Conservation (phyloP, 2,329 filamentous ascomycete genomes). For the Calonectria fujianensis region DNA sequence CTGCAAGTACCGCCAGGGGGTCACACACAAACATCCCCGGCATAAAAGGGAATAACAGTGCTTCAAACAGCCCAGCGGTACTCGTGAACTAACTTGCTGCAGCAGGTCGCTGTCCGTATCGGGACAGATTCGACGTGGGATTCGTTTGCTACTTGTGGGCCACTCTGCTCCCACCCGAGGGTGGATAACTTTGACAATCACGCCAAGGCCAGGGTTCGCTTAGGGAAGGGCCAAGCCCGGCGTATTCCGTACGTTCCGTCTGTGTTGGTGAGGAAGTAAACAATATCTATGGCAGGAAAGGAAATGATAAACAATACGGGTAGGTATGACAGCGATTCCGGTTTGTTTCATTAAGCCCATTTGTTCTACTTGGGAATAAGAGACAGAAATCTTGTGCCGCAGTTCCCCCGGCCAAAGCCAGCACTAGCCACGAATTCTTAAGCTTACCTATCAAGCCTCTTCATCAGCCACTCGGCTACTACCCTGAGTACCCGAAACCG, state of each 20-base stretch:
- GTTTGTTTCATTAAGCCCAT: background rate
- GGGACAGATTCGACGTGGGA: background rate
- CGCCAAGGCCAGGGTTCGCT: constrained; percentile 25
- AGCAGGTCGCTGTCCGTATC: background rate
- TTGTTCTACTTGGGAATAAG: background rate
- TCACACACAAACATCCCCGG: background rate
- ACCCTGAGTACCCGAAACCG: background rate
- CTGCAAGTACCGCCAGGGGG: constrained; percentile 22
- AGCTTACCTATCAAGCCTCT: constrained; percentile 26
- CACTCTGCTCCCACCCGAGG: background rate
- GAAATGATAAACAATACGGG: background rate
- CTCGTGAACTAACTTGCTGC: background rate
- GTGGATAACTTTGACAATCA: background rate
- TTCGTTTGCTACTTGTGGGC: background rate
- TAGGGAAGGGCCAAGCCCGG: constrained; percentile 18
- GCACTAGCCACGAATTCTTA: constrained; percentile 27
- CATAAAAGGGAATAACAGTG: background rate
- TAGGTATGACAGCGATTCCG: background rate
- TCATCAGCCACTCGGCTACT: constrained; percentile 4
- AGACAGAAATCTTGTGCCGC: background rate
- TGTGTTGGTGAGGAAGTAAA: constrained; percentile 5
- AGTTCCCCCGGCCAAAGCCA: background rate
- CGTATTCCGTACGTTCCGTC: constrained; percentile 28
- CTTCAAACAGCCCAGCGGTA: background rate
- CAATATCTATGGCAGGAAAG: background rate